Evolutionary conservation across 108 stramenopile species (phyloP), one percentile per base, ranked within the genome.

Genomic region (Pseudonitzschia delicatissima): DNA sequence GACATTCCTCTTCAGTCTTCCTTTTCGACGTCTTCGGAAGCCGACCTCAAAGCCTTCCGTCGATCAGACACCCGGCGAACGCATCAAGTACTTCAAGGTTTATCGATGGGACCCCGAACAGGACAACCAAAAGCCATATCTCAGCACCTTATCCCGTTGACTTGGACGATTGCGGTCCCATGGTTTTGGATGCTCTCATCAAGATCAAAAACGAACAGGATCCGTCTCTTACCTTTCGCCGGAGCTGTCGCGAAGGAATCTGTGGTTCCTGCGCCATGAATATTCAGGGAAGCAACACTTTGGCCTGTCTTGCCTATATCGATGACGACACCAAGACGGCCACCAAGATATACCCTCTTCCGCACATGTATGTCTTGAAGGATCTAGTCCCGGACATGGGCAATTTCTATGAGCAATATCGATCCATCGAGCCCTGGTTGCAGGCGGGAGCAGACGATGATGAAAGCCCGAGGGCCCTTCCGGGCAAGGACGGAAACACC

Each of bases 201-300:
- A 98, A 98, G 78, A 98, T 98, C 63, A 98, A 98, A 73, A 88
- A 93, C 68, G 96, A 98, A 68, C 89, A 92, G 77, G 94, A 97
- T 70, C 91, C 98, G 0, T 92, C 95, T 20, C 71, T 98, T 7
- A 98, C 98, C 47, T 98, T 98, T 81, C 95, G 98, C 45, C 84
- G 98, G 23, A 94, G 93, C 6, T 98, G 98, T 75, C 92, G 98
- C 7, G 98, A 98, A 76, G 98, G 98, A 0, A 98, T 98, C 69
- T 98, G 98, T 68, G 98, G 98, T 69, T 90, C 87, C 2, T 98
- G 98, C 74, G 96, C 98, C 78, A 98, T 98, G 98, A 98, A 98
- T 78, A 97, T 99, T 70, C 84, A 97, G 71, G 98, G 98, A n/a
- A 77, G 71, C 75, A 99, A 99, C 77, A 96, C 93, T 7, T 73